Evolutionary conservation across 176 grass and related monocot species (phyloP).

Genomic region (Eleusine coracana): DNA sequence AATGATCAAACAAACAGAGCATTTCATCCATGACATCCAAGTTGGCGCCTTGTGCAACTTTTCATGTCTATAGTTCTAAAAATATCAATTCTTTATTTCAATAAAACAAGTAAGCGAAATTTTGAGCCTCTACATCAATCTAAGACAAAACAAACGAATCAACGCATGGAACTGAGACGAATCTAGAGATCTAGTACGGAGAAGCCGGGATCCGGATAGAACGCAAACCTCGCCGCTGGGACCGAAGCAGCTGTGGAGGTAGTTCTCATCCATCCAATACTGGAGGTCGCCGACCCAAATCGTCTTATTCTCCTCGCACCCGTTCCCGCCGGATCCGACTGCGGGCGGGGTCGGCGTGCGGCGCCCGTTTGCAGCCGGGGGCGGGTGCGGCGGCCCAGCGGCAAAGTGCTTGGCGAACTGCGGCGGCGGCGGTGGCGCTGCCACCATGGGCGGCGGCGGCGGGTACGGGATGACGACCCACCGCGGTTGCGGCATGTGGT

Average conservation of each 20-base stretch:
- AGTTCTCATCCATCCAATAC: slow-evolving; percentile 94
- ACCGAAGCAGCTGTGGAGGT: slow-evolving; percentile 67
- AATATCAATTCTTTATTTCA: slow-evolving; percentile 19
- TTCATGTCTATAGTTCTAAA: slow-evolving; percentile 33
- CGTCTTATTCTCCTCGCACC: slow-evolving; percentile 63
- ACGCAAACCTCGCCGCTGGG: slow-evolving; percentile 58
- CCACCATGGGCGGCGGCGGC: slow-evolving; percentile 55
- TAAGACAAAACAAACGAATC: neutral
- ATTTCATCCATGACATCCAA: slow-evolving; percentile 30
- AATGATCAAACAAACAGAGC: slow-evolving; percentile 30
- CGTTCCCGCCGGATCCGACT: slow-evolving; percentile 51
- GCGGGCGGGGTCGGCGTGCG: slow-evolving; percentile 55
- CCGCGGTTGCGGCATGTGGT: slow-evolving; percentile 66
- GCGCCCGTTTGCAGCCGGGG: slow-evolving; percentile 6
- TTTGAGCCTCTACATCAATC: slow-evolving; percentile 8
- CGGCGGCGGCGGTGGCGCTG: slow-evolving; percentile 45
- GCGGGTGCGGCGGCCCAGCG: slow-evolving; percentile 23
- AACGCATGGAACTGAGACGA: neutral
- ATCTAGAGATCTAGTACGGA: slow-evolving; percentile 55
- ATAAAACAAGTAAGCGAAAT: slow-evolving; percentile 3
- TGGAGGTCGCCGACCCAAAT: slow-evolving; percentile 76
- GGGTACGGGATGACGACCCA: slow-evolving; percentile 68
- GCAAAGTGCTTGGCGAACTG: slow-evolving; percentile 56
- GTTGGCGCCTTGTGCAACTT: slow-evolving; percentile 39
- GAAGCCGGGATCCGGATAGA: slow-evolving; percentile 40